These are phyloP conservation scores for Quercus berberidifolia DNA, from an alignment of 306 rosid species.

Conservation along the genomic window DNA sequence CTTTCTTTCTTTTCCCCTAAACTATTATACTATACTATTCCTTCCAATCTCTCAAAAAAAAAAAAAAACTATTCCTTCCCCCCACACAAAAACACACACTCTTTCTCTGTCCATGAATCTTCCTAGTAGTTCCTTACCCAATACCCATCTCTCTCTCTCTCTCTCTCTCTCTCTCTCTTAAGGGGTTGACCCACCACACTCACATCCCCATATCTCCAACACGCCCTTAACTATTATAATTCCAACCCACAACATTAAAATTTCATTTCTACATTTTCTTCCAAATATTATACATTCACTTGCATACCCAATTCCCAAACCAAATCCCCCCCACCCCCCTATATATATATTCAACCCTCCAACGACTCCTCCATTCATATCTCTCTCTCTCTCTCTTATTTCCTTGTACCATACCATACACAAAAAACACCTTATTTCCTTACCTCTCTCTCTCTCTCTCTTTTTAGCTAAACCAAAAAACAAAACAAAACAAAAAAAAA, in stretches of 20 bases:
- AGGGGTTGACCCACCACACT: constrained; percentile 65
- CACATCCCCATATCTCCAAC: constrained; percentile 43
- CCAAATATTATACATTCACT: constrained; percentile 6
- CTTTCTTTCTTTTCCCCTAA: neutral
- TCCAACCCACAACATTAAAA: neutral
- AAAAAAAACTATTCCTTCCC: too few species aligned
- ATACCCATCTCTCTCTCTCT: constrained; percentile 6
- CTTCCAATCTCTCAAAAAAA: neutral
- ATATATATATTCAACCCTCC: constrained; percentile 65
- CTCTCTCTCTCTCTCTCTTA: neutral
- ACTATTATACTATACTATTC: constrained; percentile 10
- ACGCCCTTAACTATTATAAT: constrained; percentile 6
- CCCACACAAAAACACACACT: neutral
- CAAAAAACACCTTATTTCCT: constrained; percentile 16
- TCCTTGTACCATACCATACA: neutral
- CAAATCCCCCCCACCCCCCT: neutral
- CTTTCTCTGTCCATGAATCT: constrained; percentile 55
- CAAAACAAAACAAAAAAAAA: too few species aligned
- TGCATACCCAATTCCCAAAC: neutral
- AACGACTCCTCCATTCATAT: constrained; percentile 31
- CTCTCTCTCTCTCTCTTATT: constrained; percentile 2
- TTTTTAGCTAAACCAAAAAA: neutral
- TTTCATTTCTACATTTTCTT: neutral
- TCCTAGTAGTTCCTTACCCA: constrained; percentile 51
- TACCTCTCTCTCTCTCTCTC: neutral